Evolutionary conservation across 164 flowering plant species (phyloP).

Genomic region (Macadamia tetraphylla): DNA sequence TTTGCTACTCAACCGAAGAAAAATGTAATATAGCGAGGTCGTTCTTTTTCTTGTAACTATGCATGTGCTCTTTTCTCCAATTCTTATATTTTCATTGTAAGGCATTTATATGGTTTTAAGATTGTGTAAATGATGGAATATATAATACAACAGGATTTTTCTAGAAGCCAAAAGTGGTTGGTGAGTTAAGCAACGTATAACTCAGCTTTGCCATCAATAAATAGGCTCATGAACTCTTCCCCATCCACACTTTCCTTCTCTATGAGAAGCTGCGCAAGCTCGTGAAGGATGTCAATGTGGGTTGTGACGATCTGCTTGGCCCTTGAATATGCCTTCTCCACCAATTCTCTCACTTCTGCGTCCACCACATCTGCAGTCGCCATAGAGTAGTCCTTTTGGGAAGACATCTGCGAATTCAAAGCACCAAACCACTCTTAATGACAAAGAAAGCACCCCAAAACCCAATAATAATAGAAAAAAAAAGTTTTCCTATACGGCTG

Average conservation of each 20-base stretch:
- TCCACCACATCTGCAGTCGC: slow-evolving; percentile 97
- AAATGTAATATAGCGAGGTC: slow-evolving; percentile 28
- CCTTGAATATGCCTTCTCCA: slow-evolving; percentile 73
- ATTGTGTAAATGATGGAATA: slow-evolving; percentile 16
- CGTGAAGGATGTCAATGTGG: slow-evolving; percentile 89
- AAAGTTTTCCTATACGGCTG: too few species aligned
- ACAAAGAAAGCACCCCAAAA: too few species aligned
- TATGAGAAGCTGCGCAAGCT: slow-evolving; percentile 86
- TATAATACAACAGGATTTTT: slow-evolving; percentile 6
- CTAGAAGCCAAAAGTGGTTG: neutral
- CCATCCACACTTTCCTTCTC: slow-evolving; percentile 98
- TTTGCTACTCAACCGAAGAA: slow-evolving; percentile 9
- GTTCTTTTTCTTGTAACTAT: slow-evolving; percentile 12
- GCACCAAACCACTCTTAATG: neutral
- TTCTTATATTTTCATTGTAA: slow-evolving; percentile 12
- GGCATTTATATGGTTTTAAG: slow-evolving; percentile 7
- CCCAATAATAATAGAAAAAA: too few species aligned
- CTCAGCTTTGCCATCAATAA: slow-evolving; percentile 93
- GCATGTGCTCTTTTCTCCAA: slow-evolving; percentile 8
- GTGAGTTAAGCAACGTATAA: slow-evolving; percentile 43
- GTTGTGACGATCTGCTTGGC: slow-evolving; percentile 70
- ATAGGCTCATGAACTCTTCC: slow-evolving; percentile 96
- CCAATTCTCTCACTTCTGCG: slow-evolving; percentile 89
- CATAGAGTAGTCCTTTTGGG: slow-evolving; percentile 96
- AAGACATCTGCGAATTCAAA: slow-evolving; percentile 65